These are phyloP conservation scores for Colletotrichum higginsianum DNA, from an alignment of 2,329 filamentous ascomycete genomes.

Conservation along the genomic window DNA sequence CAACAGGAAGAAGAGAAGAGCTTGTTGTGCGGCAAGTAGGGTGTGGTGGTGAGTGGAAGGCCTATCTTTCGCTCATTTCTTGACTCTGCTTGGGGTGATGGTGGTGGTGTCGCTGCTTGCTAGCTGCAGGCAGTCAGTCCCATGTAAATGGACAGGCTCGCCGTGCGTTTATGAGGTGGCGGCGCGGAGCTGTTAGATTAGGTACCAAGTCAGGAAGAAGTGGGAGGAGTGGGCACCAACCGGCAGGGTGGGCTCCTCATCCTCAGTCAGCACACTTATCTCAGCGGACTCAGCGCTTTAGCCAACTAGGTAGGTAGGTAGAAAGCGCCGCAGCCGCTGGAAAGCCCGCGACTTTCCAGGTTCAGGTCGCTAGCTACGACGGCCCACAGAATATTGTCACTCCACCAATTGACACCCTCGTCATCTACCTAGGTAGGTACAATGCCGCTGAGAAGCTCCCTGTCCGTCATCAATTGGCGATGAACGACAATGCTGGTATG, in stretches of 20 bases:
- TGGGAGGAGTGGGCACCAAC: constrained; percentile 25
- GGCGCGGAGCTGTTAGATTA: constrained; percentile 35
- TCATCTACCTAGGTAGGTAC: background rate
- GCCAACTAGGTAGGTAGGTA: constrained; percentile 2
- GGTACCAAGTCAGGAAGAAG: constrained; percentile 11
- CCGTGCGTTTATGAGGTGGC: constrained; percentile 19
- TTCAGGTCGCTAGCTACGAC: background rate
- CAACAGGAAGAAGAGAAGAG: background rate
- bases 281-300: constrained; percentile 21
- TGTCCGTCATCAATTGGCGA: background rate
- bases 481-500: background rate
- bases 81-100: constrained; percentile 20
- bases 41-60: constrained; percentile 22
- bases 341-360: constrained; percentile 14
- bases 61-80: constrained; percentile 20
- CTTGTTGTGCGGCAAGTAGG: background rate
- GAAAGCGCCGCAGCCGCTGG: constrained; percentile 31
- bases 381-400: background rate
- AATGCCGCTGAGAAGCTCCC: background rate
- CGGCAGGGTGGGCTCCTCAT: background rate
- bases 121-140: constrained; percentile 27
- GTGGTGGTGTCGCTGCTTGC: constrained; percentile 23
- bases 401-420: constrained; percentile 5
- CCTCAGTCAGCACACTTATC: constrained; percentile 3
- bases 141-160: constrained; percentile 21